These are phyloP conservation scores for Metschnikowia dekortorum DNA, from an alignment of 805 yeast genomes.

Conservation along the genomic window DNA sequence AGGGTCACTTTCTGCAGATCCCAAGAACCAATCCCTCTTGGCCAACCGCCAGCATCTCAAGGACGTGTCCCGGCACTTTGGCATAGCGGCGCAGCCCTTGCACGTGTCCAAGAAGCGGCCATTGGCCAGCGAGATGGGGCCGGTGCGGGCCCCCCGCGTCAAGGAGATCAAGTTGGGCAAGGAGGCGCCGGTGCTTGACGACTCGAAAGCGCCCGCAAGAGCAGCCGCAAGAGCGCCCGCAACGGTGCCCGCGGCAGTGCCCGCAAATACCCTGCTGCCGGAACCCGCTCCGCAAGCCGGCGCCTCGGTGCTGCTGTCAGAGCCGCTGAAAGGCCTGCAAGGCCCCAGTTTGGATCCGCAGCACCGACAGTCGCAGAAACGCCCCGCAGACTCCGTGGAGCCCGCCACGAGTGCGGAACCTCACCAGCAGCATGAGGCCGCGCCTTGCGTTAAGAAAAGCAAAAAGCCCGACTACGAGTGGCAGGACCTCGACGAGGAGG, in stretches of 20 bases:
- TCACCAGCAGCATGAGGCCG: neutral
- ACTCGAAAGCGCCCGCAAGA: neutral
- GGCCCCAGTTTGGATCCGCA: conserved; percentile 1
- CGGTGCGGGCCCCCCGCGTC: conserved; percentile 14
- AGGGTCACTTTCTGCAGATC: neutral
- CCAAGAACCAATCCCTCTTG: neutral
- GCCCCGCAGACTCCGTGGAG: conserved; percentile 39
- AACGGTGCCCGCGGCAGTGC: neutral
- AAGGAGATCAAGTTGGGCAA: conserved; percentile 7
- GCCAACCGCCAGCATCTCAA: conserved; percentile 24
- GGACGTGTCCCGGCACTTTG: conserved; percentile 38
- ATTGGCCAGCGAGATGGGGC: conserved; percentile 33
- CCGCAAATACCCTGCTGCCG: neutral
- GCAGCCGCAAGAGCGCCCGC: neutral
- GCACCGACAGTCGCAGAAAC: conserved; percentile 41
- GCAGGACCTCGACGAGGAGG: conserved; percentile 74
- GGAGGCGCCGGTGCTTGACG: neutral
- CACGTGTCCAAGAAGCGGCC: conserved; percentile 25
- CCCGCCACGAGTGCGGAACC: too few relatives aligned
- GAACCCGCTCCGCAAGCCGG: neutral
- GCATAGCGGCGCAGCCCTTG: conserved; percentile 12
- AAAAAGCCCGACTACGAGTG: conserved; percentile 46
- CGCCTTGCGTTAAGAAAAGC: conserved; percentile 30
- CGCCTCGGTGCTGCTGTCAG: neutral
- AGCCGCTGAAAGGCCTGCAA: neutral